phyloP scores from a whole-genome alignment of 2,329 filamentous ascomycete species.

The Talaromyces verruculosus region DNA sequence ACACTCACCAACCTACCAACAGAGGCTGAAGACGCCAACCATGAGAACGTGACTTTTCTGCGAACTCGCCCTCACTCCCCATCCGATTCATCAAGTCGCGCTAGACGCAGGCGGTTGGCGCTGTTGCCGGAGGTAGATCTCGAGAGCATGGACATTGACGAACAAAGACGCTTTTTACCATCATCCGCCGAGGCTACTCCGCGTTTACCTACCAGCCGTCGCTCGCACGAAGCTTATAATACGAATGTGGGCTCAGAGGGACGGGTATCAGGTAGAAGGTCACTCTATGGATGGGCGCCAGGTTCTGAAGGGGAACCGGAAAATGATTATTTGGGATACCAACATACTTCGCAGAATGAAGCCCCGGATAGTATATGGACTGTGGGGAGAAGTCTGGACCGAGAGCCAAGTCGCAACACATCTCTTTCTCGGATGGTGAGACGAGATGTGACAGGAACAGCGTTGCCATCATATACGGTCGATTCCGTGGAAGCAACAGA shows the following conservation, averaged over 20 bases:
- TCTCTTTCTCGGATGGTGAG: conserved; percentile 29
- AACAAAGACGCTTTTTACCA: conserved; percentile 30
- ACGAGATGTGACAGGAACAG: conserved; percentile 27
- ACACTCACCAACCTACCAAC: conserved; percentile 48
- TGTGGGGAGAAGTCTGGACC: conserved; percentile 28
- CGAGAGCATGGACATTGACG: conserved; percentile 41
- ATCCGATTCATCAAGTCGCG: conserved; percentile 33
- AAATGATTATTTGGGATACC: conserved; percentile 7
- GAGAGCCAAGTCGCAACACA: conserved; percentile 25
- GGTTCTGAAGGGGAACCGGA: conserved; percentile 39
- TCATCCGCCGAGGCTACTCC: conserved; percentile 43
- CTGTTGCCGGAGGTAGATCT: conserved; percentile 30
- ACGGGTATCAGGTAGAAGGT: conserved; percentile 54
- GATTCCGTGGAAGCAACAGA: conserved; percentile 29
- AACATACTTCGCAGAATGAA: conserved; percentile 11
- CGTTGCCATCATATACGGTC: conserved; percentile 25
- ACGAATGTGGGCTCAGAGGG: conserved; percentile 55
- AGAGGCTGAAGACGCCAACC: conserved; percentile 46
- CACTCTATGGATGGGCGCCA: conserved; percentile 62
- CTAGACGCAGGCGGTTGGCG: conserved; percentile 36
- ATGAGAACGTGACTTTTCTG: conserved; percentile 55
- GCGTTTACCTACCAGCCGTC: conserved; percentile 40
- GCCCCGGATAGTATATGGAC: conserved; percentile 31
- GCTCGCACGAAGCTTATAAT: conserved; percentile 44
- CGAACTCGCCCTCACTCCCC: conserved; percentile 40